Percentiles rank a stretch among this genome's conserved stretches.
Evolutionary conservation across 768 basidiomycete genomes (phyloP).

Genomic region (Sporobolomyces phaffii): DNA sequence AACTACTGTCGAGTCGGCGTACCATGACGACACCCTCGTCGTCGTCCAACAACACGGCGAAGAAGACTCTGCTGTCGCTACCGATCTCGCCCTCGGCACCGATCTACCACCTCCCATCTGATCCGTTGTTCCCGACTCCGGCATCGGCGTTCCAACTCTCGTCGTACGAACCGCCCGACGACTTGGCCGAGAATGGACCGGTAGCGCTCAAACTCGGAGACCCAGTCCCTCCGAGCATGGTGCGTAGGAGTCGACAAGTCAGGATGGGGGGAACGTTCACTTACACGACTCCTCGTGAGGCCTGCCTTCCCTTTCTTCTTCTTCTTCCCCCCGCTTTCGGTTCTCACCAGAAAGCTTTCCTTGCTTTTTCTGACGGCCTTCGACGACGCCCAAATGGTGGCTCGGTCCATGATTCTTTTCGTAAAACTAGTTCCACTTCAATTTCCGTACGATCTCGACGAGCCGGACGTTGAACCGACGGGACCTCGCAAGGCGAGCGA

Average conservation of each 20-base stretch:
- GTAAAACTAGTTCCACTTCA: constrained; percentile 31
- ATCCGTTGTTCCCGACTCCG: constrained; percentile 32
- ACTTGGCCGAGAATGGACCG: constrained; percentile 12
- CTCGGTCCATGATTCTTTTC: too few relatives aligned
- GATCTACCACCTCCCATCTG: constrained; percentile 32
- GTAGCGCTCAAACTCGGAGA: constrained; percentile 30
- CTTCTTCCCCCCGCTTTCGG: too few relatives aligned
- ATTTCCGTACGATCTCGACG: constrained; percentile 38
- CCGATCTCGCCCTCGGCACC: constrained; percentile 33
- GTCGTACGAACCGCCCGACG: constrained; percentile 19
- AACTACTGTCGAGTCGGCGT: too few relatives aligned
- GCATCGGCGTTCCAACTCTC: constrained; percentile 19
- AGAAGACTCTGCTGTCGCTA: constrained; percentile 10
- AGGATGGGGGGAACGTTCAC: constrained; percentile 24
- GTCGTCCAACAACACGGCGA: neutral
- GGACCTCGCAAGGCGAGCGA: constrained; percentile 11
- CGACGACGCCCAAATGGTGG: too few relatives aligned
- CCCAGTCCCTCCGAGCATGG: constrained; percentile 34
- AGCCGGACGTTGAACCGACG: constrained; percentile 1
- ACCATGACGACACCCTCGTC: neutral
- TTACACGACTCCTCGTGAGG: constrained; percentile 30
- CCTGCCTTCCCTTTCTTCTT: too few relatives aligned
- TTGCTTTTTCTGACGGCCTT: neutral
- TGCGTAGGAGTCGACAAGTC: constrained; percentile 31
- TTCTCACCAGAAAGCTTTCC: too few relatives aligned